A percentile compares a stretch with the other conserved stretches of the same genome.
phyloP scores from a whole-genome alignment of 2,329 filamentous ascomycete species.

The Tolypocladium inflatum region DNA sequence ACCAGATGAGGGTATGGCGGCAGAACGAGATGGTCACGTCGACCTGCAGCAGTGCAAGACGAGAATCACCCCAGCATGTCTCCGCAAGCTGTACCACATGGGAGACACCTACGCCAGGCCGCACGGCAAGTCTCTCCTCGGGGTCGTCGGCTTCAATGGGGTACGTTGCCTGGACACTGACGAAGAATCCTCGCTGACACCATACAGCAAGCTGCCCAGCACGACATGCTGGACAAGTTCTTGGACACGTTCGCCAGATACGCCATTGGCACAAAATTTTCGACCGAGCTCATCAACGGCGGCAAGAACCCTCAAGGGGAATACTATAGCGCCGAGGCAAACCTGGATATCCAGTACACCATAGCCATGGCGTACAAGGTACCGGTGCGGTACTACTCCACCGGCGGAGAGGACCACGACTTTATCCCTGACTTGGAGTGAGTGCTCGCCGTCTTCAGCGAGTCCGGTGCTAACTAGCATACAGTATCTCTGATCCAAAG shows the following conservation, averaged over 20 bases:
- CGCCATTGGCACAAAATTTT: slow-evolving; percentile 44
- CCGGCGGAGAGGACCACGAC: slow-evolving; percentile 19
- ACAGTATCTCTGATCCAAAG: slow-evolving; percentile 17
- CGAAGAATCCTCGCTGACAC: slow-evolving; percentile 3
- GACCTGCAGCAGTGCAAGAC: slow-evolving; percentile 19
- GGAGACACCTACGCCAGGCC: slow-evolving; percentile 40
- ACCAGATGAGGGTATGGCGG: neutral
- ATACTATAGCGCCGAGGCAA: slow-evolving; percentile 21
- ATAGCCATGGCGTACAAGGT: slow-evolving; percentile 22
- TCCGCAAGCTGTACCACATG: slow-evolving; percentile 35
- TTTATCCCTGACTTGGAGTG: slow-evolving; percentile 24
- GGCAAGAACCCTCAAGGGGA: slow-evolving; percentile 40
- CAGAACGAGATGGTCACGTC: neutral
- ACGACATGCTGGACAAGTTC: slow-evolving; percentile 46
- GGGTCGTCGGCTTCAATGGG: slow-evolving; percentile 41
- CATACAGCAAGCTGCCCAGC: slow-evolving; percentile 37
- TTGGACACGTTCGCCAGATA: slow-evolving; percentile 42
- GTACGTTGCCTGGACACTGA: slow-evolving; percentile 11
- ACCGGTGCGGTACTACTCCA: slow-evolving; percentile 21
- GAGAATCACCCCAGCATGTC: slow-evolving; percentile 31
- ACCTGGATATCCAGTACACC: slow-evolving; percentile 28
- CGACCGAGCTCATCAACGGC: slow-evolving; percentile 44
- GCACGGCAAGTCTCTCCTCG: slow-evolving; percentile 52
- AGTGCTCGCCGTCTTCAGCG: slow-evolving; percentile 5
- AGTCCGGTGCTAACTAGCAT: neutral